Conservation (phyloP, 2,329 filamentous ascomycete genomes). For the Trichoderma sp. region DNA sequence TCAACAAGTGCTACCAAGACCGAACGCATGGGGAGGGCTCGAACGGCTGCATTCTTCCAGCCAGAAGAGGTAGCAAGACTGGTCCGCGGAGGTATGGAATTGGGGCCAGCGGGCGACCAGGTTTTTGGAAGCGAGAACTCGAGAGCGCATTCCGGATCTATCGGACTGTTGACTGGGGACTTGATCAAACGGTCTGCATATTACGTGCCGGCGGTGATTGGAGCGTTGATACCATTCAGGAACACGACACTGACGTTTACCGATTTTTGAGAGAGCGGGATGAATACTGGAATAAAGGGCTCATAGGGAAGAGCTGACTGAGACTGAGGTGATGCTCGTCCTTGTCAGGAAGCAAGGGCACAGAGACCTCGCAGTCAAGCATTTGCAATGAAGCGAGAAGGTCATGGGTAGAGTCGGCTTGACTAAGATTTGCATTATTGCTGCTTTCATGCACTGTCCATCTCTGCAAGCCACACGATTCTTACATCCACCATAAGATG, state of each 20-base stretch:
- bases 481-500: neutral
- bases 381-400: neutral
- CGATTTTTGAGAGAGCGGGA: neutral
- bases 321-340: neutral
- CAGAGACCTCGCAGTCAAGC: neutral
- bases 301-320: neutral
- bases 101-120: constrained; percentile 43
- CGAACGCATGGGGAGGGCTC: constrained; percentile 38
- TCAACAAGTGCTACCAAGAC: neutral
- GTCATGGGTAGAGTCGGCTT: neutral
- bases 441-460: neutral
- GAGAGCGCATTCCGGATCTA: constrained; percentile 42
- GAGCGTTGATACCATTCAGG: constrained; percentile 45
- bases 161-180: constrained; percentile 43
- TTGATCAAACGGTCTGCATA: constrained; percentile 39
- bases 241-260: constrained; percentile 38
- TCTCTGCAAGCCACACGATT: neutral
- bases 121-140: constrained; percentile 41
- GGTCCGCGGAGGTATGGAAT: constrained; percentile 41
- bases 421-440: neutral
- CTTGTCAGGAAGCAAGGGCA: neutral
- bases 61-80: constrained; percentile 40
- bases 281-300: neutral
- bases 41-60: constrained; percentile 41
- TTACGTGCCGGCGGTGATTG: constrained; percentile 42